Evolutionary conservation across 805 yeast species (phyloP), one percentile per base, ranked within the genome.

Genomic region (Tetrapisispora nanseiensis): DNA sequence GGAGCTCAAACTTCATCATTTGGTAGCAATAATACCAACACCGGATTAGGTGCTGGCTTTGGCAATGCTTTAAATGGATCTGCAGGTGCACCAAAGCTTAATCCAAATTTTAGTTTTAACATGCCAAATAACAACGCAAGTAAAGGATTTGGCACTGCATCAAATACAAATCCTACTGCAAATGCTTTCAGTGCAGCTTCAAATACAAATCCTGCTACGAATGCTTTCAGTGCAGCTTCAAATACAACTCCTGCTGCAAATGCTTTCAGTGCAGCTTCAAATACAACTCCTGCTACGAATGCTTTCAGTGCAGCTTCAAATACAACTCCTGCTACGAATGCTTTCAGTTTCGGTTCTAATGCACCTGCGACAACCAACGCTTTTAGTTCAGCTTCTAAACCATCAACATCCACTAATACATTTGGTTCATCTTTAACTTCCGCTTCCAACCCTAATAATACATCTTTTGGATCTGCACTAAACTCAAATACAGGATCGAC

Each of bases 261-360:
- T 33, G 23, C 16, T n/a, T 12, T 13, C 3, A 13, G 28, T 15
- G 30, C 37, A 6, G 21, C 39, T 12, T 10, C 43, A 16, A 44
- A 37, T 8, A 41, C 47, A 18, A 26, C 43, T n/a, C 39, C 44
- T 32, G 43, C 41, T 23, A 43, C 46, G 30, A 23, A 16, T 33
- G 26, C 26, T 6, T 33, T 33, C 22, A 37, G 37, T n/a, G n/a
- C n/a, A n/a, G n/a, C n/a, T 27, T 36, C 42, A 8, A 34, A 33
- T 20, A 12, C 43, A 2, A 16, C 30, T 19, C 28, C 32, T 6
- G 35, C 19, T 16, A 15, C 43, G 18, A 23, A 22, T 33, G 23
- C 16, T n/a, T 12, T 13, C 3, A 13, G 28, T 15, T 30, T 33
- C 6, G 21, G 37, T 12, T 10, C 43, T 16, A 44, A 37, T 8